These are phyloP conservation scores for Talaromyces borbonicus DNA, from an alignment of 495 filamentous ascomycete species.

Conservation along the genomic window DNA sequence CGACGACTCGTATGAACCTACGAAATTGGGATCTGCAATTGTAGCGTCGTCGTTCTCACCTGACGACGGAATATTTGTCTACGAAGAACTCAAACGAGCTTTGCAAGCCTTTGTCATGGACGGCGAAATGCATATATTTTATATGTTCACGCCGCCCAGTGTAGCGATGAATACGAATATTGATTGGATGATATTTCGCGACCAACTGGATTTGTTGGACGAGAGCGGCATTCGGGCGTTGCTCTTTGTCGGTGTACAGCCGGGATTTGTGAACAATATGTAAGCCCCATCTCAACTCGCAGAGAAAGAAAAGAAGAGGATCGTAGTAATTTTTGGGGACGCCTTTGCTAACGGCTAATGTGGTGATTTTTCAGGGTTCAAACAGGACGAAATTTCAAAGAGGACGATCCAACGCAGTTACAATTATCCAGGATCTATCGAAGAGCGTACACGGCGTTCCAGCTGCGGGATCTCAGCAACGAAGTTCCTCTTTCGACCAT, in stretches of 20 bases:
- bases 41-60: conserved; percentile 66
- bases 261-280: conserved; percentile 63
- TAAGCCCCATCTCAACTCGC: too few species aligned
- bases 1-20: conserved; percentile 48
- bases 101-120: conserved; percentile 72
- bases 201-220: conserved; percentile 59
- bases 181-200: conserved; percentile 65
- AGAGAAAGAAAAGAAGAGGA: too few species aligned
- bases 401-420: conserved; percentile 50
- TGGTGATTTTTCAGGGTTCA: conserved; percentile 49
- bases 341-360: neutral
- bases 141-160: conserved; percentile 67
- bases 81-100: conserved; percentile 58
- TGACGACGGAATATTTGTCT: conserved; percentile 67
- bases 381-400: conserved; percentile 53
- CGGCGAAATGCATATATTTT: conserved; percentile 76
- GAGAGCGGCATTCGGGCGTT: conserved; percentile 63
- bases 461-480: conserved; percentile 74
- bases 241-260: conserved; percentile 58
- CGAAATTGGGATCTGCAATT: conserved; percentile 58
- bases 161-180: conserved; percentile 38
- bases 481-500: conserved; percentile 64
- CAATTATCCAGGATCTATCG: conserved; percentile 55
- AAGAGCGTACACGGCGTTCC: conserved; percentile 72
- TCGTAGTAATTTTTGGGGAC: too few species aligned